A percentile compares a stretch with the other conserved stretches of the same genome.
phyloP scores from a whole-genome alignment of 306 rosid genomes.

The Trichosanthes cucumerina region DNA sequence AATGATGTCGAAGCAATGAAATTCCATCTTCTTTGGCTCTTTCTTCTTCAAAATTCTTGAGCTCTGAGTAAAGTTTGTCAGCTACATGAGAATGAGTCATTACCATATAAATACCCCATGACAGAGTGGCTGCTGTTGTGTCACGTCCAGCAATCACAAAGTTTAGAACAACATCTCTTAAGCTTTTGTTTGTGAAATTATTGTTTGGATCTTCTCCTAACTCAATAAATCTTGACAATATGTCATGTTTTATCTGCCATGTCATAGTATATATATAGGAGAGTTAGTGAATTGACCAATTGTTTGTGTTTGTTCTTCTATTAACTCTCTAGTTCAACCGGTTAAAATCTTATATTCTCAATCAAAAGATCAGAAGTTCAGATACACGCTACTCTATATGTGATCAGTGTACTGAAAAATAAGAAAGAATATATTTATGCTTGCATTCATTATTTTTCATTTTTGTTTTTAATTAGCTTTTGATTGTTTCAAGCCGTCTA shows the following conservation, averaged over 20 bases:
- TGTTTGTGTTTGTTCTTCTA: no score
- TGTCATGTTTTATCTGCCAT: slow-evolving; percentile 67
- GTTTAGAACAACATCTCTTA: slow-evolving; percentile 80
- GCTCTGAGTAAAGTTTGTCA: slow-evolving; percentile 63
- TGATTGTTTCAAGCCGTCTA: no score
- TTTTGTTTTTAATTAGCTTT: no score
- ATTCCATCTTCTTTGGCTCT: slow-evolving; percentile 46
- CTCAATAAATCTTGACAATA: slow-evolving; percentile 81
- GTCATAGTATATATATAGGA: not conserved
- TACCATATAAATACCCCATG: slow-evolving; percentile 88
- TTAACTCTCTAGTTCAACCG: no score
- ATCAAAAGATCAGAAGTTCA: no score
- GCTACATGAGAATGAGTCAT: slow-evolving; percentile 63
- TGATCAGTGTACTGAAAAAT: no score
- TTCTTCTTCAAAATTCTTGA: slow-evolving; percentile 50
- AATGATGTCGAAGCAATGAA: slow-evolving; percentile 32
- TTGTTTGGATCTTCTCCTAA: slow-evolving; percentile 39
- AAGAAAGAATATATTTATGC: no score
- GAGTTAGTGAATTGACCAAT: not conserved
- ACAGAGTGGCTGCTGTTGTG: slow-evolving; percentile 86
- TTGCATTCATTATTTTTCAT: no score
- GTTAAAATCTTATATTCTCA: no score
- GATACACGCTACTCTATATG: no score
- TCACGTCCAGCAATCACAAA: slow-evolving; percentile 97
- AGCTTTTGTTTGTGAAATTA: slow-evolving; percentile 53